Conservation (phyloP, 2,329 filamentous ascomycete species). For the Fonsecaea erecta region DNA sequence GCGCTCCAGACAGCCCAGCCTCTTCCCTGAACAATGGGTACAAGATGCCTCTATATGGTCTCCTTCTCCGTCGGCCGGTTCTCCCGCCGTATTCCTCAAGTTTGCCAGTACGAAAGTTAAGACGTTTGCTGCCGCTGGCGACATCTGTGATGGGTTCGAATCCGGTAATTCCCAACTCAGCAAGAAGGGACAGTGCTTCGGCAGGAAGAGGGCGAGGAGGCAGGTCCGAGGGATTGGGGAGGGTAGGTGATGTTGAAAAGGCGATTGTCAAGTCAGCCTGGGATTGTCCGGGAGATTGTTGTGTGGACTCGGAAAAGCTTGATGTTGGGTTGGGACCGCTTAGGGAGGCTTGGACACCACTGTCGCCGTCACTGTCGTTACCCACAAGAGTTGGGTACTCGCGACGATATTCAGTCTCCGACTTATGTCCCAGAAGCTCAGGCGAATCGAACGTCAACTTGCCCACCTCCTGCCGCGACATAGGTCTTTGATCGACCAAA, state of each 20-base stretch:
- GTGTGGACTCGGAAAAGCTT: not conserved
- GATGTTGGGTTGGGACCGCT: not conserved
- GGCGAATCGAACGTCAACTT: constrained; percentile 18
- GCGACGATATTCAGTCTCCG: not conserved
- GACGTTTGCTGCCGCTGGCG: not conserved
- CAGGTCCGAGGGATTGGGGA: constrained; percentile 1
- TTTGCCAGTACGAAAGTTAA: not conserved
- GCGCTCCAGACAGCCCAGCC: constrained; percentile 23
- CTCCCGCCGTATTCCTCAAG: not conserved
- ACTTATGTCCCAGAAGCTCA: constrained; percentile 3
- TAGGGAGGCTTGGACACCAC: not conserved
- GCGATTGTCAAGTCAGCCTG: constrained; percentile 2
- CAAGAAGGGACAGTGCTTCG: constrained; percentile 16
- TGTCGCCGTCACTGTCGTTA: not conserved
- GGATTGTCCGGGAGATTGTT: not conserved
- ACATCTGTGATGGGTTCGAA: not conserved
- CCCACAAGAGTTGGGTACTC: not conserved
- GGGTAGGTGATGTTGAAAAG: constrained; percentile 14
- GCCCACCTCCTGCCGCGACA: not conserved
- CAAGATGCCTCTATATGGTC: not conserved
- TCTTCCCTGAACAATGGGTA: constrained; percentile 29
- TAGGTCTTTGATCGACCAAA: not conserved
- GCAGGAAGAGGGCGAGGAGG: constrained; percentile 9
- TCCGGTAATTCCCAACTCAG: constrained; percentile 6
- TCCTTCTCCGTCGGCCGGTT: not conserved